Base-by-base conservation (phyloP, 148 eudicot species). In the Polygonum aviculare region DNA sequence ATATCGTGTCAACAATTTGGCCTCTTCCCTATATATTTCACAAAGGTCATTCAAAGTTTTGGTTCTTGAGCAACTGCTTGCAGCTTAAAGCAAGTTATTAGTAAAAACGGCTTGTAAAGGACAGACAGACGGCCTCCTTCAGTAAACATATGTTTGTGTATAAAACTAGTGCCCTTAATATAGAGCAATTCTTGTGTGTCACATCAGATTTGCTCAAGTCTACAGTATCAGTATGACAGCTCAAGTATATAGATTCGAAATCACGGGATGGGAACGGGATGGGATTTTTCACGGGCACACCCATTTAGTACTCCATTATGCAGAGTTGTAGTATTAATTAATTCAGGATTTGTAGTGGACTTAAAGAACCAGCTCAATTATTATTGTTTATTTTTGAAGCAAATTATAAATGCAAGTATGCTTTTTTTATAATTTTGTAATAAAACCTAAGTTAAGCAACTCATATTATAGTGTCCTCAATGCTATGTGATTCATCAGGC, bases 11-110 rank as follows among this genome's bases (percentile, higher is more conserved):
- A 36, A 83, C 72, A 1, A 88, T 75, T 45, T 75, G 83, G 22
- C 92, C 89, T 16, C 89, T 77, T 0, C 92, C 92, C 84, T 88
- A 85, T 79, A 67, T 4, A 35, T 67, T 12, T 6, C 36, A 36
- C 2, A 36, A 22, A 12, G 15, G 11, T 67, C 45, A 36, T 5
- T 14, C 3, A 14, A 5, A 31, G 67, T 60, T 21, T 60, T 26
- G 26, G 21, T 51, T 51, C 57, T 51, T 16, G 19, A 51, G 19
- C 57, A 44, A 44, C 6, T 7, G 47, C 47, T 44, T 44, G 47
- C 47, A 44, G 47, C 47, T 44, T 44, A 44, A 7, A 1, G 47
- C 47, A 44, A 44, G 1, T 54, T 54, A 9, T n/a, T 22, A 54
- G 19, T n/a, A 9, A 12, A 54, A 54, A 8, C 60, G 22, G 60